Evolutionary conservation across 306 rosid genomes (phyloP).

Genomic region (Vachellia collinsii): DNA sequence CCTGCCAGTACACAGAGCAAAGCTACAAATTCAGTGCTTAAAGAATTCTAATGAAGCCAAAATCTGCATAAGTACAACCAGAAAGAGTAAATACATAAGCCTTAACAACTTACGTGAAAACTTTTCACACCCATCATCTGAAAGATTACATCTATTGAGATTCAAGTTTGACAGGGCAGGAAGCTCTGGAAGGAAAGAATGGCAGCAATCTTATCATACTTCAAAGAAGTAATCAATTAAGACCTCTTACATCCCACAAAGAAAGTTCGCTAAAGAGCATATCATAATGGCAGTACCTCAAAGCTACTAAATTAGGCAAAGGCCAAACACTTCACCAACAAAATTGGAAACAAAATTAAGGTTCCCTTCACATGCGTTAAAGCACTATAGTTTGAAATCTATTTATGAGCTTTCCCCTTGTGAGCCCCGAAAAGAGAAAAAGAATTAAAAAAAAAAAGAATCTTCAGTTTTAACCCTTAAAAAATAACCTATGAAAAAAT

Average conservation of each 20-base stretch:
- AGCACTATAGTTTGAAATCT: not conserved
- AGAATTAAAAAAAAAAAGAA: not conserved
- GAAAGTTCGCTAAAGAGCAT: constrained; percentile 11
- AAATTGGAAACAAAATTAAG: not conserved
- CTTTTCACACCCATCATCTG: constrained; percentile 70
- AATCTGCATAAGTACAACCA: constrained; percentile 4
- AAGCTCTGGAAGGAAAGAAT: constrained; percentile 62
- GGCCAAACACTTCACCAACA: not conserved
- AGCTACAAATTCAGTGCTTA: constrained; percentile 4
- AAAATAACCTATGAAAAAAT: constrained; percentile 28
- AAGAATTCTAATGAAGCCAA: not conserved
- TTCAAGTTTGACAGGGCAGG: constrained; percentile 71
- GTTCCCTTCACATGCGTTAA: not conserved
- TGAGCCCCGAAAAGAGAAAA: not conserved
- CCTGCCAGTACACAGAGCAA: constrained; percentile 51
- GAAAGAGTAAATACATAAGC: not conserved
- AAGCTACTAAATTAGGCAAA: constrained; percentile 7
- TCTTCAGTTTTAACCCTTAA: not conserved
- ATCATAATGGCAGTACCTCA: not conserved
- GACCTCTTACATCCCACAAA: constrained; percentile 28
- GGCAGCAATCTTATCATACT: constrained; percentile 22
- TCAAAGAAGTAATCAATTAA: constrained; percentile 7
- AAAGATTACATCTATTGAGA: constrained; percentile 75
- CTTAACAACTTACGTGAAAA: constrained; percentile 68
- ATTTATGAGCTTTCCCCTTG: not conserved